Conservation (phyloP, 352 stramenopile species). For the Blastocystis sp. region DNA sequence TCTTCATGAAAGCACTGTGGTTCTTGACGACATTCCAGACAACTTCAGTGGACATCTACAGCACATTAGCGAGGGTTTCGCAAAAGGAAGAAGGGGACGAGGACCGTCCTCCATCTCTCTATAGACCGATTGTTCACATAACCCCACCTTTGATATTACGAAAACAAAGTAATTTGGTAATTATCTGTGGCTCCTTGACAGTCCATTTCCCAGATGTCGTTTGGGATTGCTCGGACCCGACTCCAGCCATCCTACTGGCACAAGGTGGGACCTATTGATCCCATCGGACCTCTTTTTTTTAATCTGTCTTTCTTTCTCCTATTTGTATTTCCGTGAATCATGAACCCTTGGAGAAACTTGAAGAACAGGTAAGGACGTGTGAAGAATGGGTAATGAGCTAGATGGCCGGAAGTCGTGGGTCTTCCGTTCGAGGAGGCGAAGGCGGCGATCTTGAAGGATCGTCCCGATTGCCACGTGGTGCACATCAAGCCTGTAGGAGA, state of each 20-base stretch:
- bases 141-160: conserved; percentile 5
- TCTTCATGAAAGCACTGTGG: conserved; percentile 38
- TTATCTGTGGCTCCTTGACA: not conserved
- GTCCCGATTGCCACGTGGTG: conserved; percentile 8
- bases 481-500: conserved; percentile 31
- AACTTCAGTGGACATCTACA: conserved; percentile 53
- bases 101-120: no score
- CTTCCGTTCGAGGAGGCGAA: conserved; percentile 14
- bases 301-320: not conserved
- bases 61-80: not conserved
- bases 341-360: not conserved
- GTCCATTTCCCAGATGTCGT: not conserved
- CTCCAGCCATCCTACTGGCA: not conserved
- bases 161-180: not conserved
- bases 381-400: not conserved
- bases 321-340: not conserved
- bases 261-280: not conserved
- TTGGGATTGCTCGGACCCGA: not conserved
- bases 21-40: conserved; percentile 54
- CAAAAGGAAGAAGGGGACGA: no score
- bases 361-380: not conserved
- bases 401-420: conserved; percentile 44
- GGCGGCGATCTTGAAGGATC: not conserved
- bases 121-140: no score
- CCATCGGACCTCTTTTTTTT: not conserved